Conservation (phyloP, 1,139 yeast genomes). For the Meyerozyma guilliermondii region DNA sequence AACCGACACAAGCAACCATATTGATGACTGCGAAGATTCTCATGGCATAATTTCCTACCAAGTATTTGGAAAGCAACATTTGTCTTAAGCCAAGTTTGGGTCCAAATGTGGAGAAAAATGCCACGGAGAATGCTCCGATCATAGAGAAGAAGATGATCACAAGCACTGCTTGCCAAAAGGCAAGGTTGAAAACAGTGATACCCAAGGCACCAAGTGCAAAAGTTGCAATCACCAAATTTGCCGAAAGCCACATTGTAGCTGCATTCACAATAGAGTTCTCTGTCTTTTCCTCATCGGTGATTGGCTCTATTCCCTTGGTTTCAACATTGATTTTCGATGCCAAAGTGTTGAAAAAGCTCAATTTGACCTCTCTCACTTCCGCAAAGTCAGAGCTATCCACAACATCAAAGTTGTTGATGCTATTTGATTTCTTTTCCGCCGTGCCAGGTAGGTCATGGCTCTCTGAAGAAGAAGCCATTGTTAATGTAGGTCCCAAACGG, state of each 20-base stretch:
- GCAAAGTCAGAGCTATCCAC: constrained; percentile 20
- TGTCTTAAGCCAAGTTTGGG: constrained; percentile 14
- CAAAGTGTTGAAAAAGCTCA: constrained; percentile 5
- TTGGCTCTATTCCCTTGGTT: constrained; percentile 13
- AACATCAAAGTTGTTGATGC: constrained; percentile 22
- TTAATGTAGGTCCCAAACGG: not conserved
- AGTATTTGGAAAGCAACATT: constrained; percentile 12
- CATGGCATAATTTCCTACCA: constrained; percentile 13
- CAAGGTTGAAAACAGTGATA: constrained; percentile 10
- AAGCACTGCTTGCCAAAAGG: constrained; percentile 13
- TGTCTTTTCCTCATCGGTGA: constrained; percentile 13
- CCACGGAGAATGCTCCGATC: constrained; percentile 13
- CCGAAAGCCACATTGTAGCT: constrained; percentile 16
- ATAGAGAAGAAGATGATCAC: constrained; percentile 11
- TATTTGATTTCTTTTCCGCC: constrained; percentile 11
- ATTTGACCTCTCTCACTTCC: constrained; percentile 13
- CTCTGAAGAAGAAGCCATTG: not conserved
- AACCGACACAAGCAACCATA: constrained; percentile 15
- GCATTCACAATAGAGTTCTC: constrained; percentile 12
- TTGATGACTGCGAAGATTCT: constrained; percentile 13
- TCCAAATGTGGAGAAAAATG: constrained; percentile 14
- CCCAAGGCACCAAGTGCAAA: constrained; percentile 14
- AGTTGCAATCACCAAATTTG: constrained; percentile 15
- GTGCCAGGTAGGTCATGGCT: not conserved
- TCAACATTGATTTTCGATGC: constrained; percentile 13